These are phyloP conservation scores for Arthrobotrys pseudoclavata DNA, from an alignment of 2,329 filamentous ascomycete genomes.

Conservation along the genomic window DNA sequence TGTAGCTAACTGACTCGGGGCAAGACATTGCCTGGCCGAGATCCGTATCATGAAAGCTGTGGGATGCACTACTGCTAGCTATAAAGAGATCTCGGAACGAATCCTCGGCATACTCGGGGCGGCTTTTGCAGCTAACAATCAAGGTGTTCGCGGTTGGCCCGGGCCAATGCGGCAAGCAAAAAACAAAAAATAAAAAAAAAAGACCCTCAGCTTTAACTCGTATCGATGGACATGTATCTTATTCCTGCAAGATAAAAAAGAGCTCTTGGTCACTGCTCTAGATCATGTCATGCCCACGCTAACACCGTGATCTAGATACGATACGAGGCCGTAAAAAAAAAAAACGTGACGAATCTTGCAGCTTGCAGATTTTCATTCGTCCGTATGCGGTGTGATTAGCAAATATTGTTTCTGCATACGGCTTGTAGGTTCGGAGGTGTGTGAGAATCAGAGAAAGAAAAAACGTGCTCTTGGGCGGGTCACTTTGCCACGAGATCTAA, in stretches of 20 bases:
- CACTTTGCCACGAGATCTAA: constrained; percentile 47
- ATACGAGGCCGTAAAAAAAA: constrained; percentile 15
- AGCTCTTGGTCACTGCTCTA: constrained; percentile 8
- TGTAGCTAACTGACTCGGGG: neutral
- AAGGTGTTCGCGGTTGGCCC: neutral
- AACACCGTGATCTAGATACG: constrained; percentile 57
- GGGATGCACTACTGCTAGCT: neutral
- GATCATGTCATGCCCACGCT: constrained; percentile 50
- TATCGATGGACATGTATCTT: constrained; percentile 12
- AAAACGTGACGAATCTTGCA: constrained; percentile 61
- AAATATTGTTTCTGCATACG: constrained; percentile 20
- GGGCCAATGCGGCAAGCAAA: neutral
- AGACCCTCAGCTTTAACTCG: constrained; percentile 10
- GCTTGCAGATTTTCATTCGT: constrained; percentile 42
- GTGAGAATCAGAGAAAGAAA: constrained; percentile 1
- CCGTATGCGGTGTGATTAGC: constrained; percentile 26
- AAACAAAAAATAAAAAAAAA: neutral
- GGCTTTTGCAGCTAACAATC: neutral
- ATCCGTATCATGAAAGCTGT: constrained; percentile 18
- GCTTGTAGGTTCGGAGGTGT: neutral
- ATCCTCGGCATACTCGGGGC: neutral
- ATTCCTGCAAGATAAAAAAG: constrained; percentile 8
- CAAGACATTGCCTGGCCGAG: neutral
- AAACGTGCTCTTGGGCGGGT: constrained; percentile 40
- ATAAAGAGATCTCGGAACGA: constrained; percentile 15